Conservation (phyloP, 2,329 filamentous ascomycete species). For the Sporothrix pseudoabietina region DNA sequence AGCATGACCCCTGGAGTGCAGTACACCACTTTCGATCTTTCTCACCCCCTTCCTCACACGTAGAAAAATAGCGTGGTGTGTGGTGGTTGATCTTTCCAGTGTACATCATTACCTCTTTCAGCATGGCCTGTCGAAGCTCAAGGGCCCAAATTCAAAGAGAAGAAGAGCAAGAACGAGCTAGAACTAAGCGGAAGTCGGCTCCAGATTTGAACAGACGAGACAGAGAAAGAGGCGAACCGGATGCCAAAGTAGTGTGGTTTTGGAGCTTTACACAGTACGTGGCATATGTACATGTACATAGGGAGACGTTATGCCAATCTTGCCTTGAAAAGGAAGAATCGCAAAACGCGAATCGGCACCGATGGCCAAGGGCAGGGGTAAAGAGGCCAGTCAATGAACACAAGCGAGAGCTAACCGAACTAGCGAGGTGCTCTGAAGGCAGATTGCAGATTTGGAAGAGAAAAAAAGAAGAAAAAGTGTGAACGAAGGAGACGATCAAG, state of each 20-base stretch:
- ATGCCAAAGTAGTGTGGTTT: background rate
- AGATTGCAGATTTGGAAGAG: background rate
- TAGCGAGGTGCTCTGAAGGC: too few species aligned
- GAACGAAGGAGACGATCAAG: background rate
- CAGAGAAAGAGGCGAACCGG: background rate
- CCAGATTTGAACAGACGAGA: background rate
- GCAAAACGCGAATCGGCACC: background rate
- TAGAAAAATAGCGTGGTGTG: background rate
- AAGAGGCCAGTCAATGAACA: background rate
- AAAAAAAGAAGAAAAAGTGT: background rate
- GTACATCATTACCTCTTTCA: constrained; percentile 6
- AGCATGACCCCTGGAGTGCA: background rate
- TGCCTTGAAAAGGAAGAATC: background rate
- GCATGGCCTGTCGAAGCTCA: background rate
- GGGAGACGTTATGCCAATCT: background rate
- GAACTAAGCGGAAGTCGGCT: background rate
- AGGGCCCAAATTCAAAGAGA: background rate
- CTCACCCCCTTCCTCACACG: background rate
- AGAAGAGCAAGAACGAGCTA: background rate
- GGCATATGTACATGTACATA: too few species aligned
- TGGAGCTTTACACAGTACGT: too few species aligned
- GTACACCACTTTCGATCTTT: background rate
- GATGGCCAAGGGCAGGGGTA: background rate
- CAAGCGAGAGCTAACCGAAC: background rate
- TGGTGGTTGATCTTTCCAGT: background rate